phyloP scores from a whole-genome alignment of 169 alveolate genomes.

The Eimeria tenella region DNA sequence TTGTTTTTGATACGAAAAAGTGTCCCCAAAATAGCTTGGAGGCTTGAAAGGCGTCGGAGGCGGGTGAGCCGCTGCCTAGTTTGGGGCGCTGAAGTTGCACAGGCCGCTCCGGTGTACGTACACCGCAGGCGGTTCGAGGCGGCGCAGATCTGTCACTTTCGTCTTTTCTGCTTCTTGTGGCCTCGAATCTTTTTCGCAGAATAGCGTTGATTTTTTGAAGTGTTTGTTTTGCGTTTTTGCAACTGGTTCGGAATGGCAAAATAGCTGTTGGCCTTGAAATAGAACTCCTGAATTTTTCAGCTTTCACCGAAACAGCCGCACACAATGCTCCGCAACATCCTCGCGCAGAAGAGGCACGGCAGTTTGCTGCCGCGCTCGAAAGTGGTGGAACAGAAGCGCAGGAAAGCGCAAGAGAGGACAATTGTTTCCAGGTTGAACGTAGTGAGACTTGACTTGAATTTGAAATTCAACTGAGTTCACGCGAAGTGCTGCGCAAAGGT shows the following conservation, averaged over 20 bases:
- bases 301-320: not conserved
- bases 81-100: too few species aligned
- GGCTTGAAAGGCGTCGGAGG: too few species aligned
- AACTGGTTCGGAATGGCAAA: not conserved
- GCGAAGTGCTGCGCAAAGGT: not conserved
- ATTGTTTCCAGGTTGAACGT: constrained; percentile 54
- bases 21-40: too few species aligned
- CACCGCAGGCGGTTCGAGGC: constrained; percentile 8
- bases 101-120: not conserved
- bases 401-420: constrained; percentile 62
- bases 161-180: not conserved
- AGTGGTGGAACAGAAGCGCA: constrained; percentile 58
- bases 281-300: constrained; percentile 25
- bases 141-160: constrained; percentile 14
- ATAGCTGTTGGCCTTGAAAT: not conserved
- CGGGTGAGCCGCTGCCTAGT: too few species aligned
- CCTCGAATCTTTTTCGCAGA: constrained; percentile 14
- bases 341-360: constrained; percentile 53
- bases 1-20: too few species aligned
- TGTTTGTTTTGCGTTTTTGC: constrained; percentile 2
- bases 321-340: constrained; percentile 28
- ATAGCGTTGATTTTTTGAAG: constrained; percentile 11
- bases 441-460: constrained; percentile 3
- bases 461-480: too few species aligned
- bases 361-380: constrained; percentile 57